Evolutionary conservation across 768 basidiomycete genomes (phyloP), one percentile per base, ranked within the genome.

Genomic region (Tricholoma matsutake): DNA sequence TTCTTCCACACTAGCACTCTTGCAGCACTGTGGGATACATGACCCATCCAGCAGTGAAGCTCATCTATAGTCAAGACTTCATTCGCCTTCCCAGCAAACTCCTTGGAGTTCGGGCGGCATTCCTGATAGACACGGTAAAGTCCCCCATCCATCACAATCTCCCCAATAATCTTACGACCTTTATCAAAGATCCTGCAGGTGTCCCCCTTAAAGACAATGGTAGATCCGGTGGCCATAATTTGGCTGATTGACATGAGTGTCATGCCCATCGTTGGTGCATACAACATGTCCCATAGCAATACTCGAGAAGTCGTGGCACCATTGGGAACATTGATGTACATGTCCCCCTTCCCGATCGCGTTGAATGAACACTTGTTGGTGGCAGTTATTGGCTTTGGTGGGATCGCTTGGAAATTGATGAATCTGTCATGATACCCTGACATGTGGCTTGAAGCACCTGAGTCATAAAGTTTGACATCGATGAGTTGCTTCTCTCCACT

Each of bases 401-500:
- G 22, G 22, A 25, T 25, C 22, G 18, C 18, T 20, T 45, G n/a
- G 43, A 45, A 45, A n/a, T 45, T 45, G 43, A 45, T 45, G 43
- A 45, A 45, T 22, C 43, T 20, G 43, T 45, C 18, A 22, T 28
- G 28, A 8, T 56, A 35, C 7, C 60, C 60, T 25, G 63, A 61
- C 56, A 65, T 65, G 41, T 69, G 64, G 28, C 43, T 18, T 25
- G 58, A 61, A 16, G 63, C 62, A 20, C 63, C 66, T 2, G 62
- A 67, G 61, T 69, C 61, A 52, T 64, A 69, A 14, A 69, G 59
- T 25, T 66, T 57, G n/a, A 62, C 57, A 8, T 66, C 49, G 11
- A 45, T 7, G 6, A 45, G 43, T 4, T 20, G 18, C 20, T 45
- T 45, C 18, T n/a, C 43, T 45, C 18, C 9, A 9, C 41, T 45